Evolutionary conservation across 2,329 filamentous ascomycete species (phyloP).

Genomic region (Aureobasidium sp.): DNA sequence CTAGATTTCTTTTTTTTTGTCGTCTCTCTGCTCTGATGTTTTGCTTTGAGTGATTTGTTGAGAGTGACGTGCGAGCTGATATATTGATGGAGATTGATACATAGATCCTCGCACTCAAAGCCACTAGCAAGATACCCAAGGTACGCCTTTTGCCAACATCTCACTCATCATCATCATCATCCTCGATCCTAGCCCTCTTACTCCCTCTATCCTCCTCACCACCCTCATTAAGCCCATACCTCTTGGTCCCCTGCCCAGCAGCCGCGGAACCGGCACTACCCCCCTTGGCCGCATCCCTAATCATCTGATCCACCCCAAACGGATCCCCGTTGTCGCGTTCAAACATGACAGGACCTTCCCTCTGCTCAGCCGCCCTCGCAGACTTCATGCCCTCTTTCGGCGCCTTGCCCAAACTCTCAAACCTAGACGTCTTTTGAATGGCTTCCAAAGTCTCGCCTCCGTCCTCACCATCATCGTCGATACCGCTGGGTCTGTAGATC

Average conservation of each 20-base stretch:
- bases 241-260: constrained; percentile 48
- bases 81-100: too few species aligned
- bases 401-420: constrained; percentile 79
- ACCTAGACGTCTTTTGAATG: constrained; percentile 78
- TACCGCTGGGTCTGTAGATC: constrained; percentile 79
- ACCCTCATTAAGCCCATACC: constrained; percentile 67
- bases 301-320: constrained; percentile 91
- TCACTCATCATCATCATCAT: constrained; percentile 32
- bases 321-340: constrained; percentile 76
- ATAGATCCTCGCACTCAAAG: too few species aligned
- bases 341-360: constrained; percentile 91
- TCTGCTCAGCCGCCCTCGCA: constrained; percentile 70
- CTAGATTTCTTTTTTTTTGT: too few species aligned
- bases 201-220: constrained; percentile 52
- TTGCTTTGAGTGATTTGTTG: too few species aligned
- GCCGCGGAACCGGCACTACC: constrained; percentile 25
- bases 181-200: constrained; percentile 74
- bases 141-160: too few species aligned
- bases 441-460: constrained; percentile 75
- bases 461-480: constrained; percentile 67
- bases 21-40: too few species aligned
- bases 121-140: too few species aligned
- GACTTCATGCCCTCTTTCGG: constrained; percentile 79
- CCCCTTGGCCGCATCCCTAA: constrained; percentile 65
- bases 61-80: too few species aligned